Evolutionary conservation across 1,284 basidiomycete genomes (phyloP).

Genomic region (Malassezia caprae): DNA sequence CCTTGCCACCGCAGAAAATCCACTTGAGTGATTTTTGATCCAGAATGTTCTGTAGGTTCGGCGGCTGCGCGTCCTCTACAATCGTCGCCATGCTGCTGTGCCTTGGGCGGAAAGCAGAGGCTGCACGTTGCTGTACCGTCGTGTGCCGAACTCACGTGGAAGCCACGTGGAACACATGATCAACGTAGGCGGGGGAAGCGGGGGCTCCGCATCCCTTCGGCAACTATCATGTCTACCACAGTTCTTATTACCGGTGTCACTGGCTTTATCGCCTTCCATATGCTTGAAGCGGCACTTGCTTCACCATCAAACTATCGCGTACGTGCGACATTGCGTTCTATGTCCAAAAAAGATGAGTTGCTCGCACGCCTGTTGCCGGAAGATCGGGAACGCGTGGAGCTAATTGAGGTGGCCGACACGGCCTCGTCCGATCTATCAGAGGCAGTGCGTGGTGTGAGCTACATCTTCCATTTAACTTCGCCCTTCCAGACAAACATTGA

Average conservation of each 20-base stretch:
- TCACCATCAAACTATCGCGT: slow-evolving; percentile 28
- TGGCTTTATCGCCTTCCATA: slow-evolving; percentile 35
- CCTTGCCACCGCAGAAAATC: slow-evolving; percentile 48
- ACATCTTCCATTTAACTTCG: slow-evolving; percentile 28
- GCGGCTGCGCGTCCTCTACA: slow-evolving; percentile 30
- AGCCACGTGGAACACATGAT: background rate
- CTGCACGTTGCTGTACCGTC: background rate
- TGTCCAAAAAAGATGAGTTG: slow-evolving; percentile 29
- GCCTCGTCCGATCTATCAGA: slow-evolving; percentile 41
- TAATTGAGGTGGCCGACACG: slow-evolving; percentile 44
- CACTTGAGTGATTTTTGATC: slow-evolving; percentile 47
- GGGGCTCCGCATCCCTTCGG: background rate
- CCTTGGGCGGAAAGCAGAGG: background rate
- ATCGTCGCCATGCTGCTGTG: slow-evolving; percentile 12
- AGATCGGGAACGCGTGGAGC: slow-evolving; percentile 27
- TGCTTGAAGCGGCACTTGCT: slow-evolving; percentile 32
- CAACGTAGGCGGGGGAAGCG: background rate
- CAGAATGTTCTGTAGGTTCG: slow-evolving; percentile 43
- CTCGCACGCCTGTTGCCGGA: slow-evolving; percentile 20
- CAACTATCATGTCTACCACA: background rate
- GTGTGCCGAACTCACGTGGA: slow-evolving; percentile 8
- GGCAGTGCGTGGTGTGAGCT: slow-evolving; percentile 36
- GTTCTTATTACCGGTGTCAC: slow-evolving; percentile 38
- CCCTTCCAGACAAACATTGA: slow-evolving; percentile 37
- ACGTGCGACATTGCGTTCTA: slow-evolving; percentile 32